Conservation (phyloP, 257 asterid genomes). For the Solanum dulcamara region DNA sequence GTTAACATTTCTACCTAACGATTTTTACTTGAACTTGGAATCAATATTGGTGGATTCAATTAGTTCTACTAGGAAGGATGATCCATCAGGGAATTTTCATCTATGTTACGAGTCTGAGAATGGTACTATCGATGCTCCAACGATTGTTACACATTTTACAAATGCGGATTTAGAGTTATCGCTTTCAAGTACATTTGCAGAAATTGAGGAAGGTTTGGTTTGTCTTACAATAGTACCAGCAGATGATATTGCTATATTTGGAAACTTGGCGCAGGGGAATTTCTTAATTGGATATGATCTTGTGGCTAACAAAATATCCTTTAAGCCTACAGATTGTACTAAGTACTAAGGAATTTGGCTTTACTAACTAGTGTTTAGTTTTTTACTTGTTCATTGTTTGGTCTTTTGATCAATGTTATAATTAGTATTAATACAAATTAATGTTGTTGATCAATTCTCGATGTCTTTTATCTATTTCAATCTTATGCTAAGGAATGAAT, state of each 20-base stretch:
- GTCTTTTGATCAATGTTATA: neutral
- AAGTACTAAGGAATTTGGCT: neutral
- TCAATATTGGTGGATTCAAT: neutral
- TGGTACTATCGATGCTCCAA: neutral
- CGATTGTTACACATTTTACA: neutral
- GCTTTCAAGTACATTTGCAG: neutral
- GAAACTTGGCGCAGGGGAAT: conserved; percentile 34
- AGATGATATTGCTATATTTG: conserved; percentile 18
- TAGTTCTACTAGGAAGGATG: neutral
- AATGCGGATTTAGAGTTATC: conserved; percentile 2
- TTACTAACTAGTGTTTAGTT: neutral
- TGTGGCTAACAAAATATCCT: conserved; percentile 20
- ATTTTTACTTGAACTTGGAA: neutral
- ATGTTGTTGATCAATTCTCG: neutral
- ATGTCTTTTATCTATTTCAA: neutral
- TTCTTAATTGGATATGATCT: conserved; percentile 41
- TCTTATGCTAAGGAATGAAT: neutral
- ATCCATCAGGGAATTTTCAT: neutral
- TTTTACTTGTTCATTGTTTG: neutral
- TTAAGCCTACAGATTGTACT: conserved; percentile 35
- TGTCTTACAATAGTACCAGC: neutral
- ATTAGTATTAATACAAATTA: neutral
- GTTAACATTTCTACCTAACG: neutral
- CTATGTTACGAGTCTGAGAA: neutral
- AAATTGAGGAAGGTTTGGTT: neutral